These are phyloP conservation scores for Ilex aquifolium DNA, from an alignment of 257 asterid species.

Conservation along the genomic window DNA sequence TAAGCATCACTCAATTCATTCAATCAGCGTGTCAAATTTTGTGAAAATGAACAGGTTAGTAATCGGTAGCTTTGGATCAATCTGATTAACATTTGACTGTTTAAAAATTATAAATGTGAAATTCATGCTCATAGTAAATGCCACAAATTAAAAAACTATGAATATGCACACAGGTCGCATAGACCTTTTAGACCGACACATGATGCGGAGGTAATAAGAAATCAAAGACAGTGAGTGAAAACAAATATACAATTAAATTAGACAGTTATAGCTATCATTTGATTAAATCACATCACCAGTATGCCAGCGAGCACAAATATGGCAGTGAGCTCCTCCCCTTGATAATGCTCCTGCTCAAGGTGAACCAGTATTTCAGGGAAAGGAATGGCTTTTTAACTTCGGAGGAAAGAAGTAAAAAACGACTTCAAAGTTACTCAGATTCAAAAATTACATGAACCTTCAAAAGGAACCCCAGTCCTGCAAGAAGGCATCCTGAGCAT, in stretches of 20 bases:
- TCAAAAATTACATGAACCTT: slow-evolving; percentile 10
- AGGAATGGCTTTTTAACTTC: not conserved
- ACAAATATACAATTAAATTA: no score
- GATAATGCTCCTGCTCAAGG: slow-evolving; percentile 7
- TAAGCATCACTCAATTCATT: no score
- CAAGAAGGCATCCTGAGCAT: slow-evolving; percentile 26
- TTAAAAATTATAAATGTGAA: no score
- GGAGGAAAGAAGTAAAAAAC: not conserved
- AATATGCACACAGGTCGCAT: no score
- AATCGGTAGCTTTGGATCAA: no score
- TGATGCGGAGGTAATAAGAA: no score
- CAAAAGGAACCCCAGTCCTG: slow-evolving; percentile 24
- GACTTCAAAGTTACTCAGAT: not conserved
- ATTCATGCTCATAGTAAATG: not conserved
- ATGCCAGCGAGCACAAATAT: slow-evolving; percentile 11
- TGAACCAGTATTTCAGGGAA: not conserved
- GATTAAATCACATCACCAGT: slow-evolving; percentile 4
- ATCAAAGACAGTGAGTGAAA: no score
- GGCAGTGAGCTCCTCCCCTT: slow-evolving; percentile 4
- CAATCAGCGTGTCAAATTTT: not conserved
- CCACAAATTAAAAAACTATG: no score
- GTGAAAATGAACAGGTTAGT: not conserved
- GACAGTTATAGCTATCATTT: not conserved
- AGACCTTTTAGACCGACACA: no score
- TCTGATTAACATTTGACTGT: not conserved